Conservation (phyloP, 257 asterid genomes). For the Solanum microdontum region DNA sequence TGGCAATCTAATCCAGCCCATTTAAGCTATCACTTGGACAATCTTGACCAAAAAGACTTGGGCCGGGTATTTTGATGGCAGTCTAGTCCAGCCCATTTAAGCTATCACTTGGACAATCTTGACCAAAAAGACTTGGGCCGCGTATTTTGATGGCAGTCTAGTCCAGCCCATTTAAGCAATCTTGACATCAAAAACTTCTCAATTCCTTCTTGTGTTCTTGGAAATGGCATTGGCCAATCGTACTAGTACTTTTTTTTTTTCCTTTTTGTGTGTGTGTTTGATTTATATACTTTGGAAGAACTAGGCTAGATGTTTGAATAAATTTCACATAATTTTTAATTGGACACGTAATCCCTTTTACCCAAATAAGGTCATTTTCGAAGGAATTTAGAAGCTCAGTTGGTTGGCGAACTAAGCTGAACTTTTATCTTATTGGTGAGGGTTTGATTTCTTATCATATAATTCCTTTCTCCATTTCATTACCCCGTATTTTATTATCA, state of each 20-base stretch:
- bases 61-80: background rate
- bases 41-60: background rate
- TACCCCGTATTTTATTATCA: no score
- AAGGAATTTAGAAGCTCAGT: background rate
- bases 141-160: background rate
- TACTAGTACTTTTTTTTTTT: no score
- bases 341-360: background rate
- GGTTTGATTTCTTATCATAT: no score
- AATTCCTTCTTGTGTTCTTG: background rate
- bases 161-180: background rate
- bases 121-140: background rate
- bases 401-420: background rate
- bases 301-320: background rate
- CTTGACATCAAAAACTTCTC: background rate
- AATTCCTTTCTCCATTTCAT: no score
- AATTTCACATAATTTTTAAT: background rate
- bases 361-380: background rate
- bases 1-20: background rate
- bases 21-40: background rate
- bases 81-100: background rate
- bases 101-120: background rate
- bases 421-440: no score
- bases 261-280: background rate
- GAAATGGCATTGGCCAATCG: no score
- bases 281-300: background rate